Evolutionary conservation across 2,329 filamentous ascomycete species (phyloP).

Genomic region (Fusarium musae): DNA sequence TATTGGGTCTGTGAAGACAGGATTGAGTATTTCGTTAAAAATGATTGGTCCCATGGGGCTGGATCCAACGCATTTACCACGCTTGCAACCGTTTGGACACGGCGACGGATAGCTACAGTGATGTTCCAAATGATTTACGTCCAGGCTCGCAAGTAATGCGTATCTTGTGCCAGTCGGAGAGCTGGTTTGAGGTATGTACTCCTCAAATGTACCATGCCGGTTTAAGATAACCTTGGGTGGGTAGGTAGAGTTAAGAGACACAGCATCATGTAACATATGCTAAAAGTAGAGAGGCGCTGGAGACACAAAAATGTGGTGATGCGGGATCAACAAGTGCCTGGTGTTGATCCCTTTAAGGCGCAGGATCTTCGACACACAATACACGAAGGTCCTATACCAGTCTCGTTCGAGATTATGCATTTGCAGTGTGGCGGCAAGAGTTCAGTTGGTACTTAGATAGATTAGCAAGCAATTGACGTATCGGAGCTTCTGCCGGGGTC

Average conservation of each 20-base stretch:
- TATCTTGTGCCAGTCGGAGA: slow-evolving; percentile 12
- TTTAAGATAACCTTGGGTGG: background rate
- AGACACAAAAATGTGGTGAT: slow-evolving; percentile 1
- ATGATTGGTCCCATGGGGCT: slow-evolving; percentile 27
- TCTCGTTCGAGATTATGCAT: background rate
- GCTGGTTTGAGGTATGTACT: slow-evolving; percentile 1
- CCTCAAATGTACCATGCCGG: background rate
- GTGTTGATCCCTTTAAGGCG: background rate
- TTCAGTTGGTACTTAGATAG: background rate
- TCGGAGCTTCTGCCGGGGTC: slow-evolving; percentile 47
- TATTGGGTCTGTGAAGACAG: background rate
- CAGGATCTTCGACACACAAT: slow-evolving; percentile 14
- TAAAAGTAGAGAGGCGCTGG: slow-evolving; percentile 1
- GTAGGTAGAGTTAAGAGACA: background rate
- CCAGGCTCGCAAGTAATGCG: background rate
- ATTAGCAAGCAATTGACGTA: slow-evolving; percentile 29
- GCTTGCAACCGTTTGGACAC: background rate
- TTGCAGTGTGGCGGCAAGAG: background rate
- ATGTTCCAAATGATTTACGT: background rate
- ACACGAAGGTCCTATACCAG: background rate
- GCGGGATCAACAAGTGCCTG: slow-evolving; percentile 7
- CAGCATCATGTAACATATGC: background rate
- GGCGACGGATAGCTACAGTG: slow-evolving; percentile 20
- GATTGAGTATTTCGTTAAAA: background rate
- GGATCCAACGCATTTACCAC: slow-evolving; percentile 5